Percentiles rank a stretch among this genome's conserved stretches.
Evolutionary conservation across 148 eudicot species (phyloP).

Genomic region (Nepenthes gracilis): DNA sequence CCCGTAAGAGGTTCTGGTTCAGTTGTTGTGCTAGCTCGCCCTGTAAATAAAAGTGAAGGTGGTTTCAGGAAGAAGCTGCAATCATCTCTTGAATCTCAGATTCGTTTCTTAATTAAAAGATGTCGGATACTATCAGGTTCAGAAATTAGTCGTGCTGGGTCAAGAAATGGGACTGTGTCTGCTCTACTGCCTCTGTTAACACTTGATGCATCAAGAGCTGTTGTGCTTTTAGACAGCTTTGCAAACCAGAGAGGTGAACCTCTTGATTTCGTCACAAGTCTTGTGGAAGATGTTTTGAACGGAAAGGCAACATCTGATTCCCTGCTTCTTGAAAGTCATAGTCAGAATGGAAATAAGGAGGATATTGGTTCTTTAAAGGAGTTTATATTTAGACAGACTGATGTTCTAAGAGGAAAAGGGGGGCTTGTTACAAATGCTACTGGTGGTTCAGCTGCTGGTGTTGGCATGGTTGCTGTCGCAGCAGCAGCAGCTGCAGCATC

Average conservation of each 20-base stretch:
- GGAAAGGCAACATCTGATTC: constrained; percentile 80
- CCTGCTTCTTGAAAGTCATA: constrained; percentile 68
- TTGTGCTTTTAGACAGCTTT: constrained; percentile 53
- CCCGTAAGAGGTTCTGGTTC: constrained; percentile 50
- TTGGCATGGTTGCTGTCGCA: constrained; percentile 85
- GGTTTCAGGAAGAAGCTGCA: constrained; percentile 60
- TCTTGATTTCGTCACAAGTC: constrained; percentile 67
- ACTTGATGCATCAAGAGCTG: constrained; percentile 85
- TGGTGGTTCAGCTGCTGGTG: constrained; percentile 64
- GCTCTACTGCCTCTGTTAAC: constrained; percentile 58
- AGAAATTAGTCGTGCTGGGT: constrained; percentile 53
- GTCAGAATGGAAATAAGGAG: constrained; percentile 51
- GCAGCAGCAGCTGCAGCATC: constrained; percentile 94
- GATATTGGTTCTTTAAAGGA: constrained; percentile 68
- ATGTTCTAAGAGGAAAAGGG: constrained; percentile 71
- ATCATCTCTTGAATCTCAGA: constrained; percentile 79
- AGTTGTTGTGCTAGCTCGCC: constrained; percentile 77
- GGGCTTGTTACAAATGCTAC: constrained; percentile 41
- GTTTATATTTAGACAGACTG: constrained; percentile 73
- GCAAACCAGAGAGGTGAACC: constrained; percentile 49
- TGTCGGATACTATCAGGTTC: constrained; percentile 62
- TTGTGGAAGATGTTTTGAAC: constrained; percentile 64
- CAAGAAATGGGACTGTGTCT: constrained; percentile 53
- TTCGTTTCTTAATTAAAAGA: constrained; percentile 82
- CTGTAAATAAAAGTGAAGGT: constrained; percentile 59